Percentiles rank a stretch among this genome's conserved stretches.
phyloP scores from a whole-genome alignment of 2,329 filamentous ascomycete genomes.

The Cercospora nicotianae region DNA sequence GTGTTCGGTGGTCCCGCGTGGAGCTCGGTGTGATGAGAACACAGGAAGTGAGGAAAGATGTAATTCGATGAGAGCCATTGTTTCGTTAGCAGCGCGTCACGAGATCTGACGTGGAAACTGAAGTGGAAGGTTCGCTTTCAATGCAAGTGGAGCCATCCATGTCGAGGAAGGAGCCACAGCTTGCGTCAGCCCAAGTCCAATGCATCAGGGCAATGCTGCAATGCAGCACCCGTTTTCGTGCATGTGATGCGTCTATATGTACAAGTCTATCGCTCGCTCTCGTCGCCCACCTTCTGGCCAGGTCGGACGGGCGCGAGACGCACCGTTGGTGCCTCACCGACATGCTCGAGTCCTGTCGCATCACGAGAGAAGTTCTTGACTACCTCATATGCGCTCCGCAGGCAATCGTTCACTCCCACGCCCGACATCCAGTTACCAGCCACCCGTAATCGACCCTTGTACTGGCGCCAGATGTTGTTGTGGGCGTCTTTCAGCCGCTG shows the following conservation, averaged over 20 bases:
- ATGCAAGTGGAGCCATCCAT: conserved; percentile 7
- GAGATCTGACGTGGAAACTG: conserved; percentile 4
- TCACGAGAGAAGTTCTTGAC: conserved; percentile 43
- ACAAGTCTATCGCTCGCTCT: conserved; percentile 24
- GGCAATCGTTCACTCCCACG: conserved; percentile 53
- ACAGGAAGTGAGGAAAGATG: background rate
- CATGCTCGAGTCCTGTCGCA: conserved; percentile 37
- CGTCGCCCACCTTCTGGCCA: conserved; percentile 15
- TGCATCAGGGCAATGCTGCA: background rate
- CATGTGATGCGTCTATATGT: conserved; percentile 17
- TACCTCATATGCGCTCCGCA: conserved; percentile 59
- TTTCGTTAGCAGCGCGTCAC: background rate
- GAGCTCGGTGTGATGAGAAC: background rate
- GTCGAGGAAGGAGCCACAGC: background rate
- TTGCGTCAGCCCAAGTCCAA: background rate
- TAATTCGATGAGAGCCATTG: background rate
- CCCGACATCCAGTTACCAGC: conserved; percentile 51
- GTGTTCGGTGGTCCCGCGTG: background rate
- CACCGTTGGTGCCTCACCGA: conserved; percentile 29
- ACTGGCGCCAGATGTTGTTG: conserved; percentile 56
- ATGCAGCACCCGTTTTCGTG: background rate
- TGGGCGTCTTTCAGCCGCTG: conserved; percentile 60
- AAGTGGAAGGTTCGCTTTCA: background rate
- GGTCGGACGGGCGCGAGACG: conserved; percentile 24
- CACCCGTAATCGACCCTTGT: conserved; percentile 65